Percentiles rank a stretch among this genome's conserved stretches.
These are phyloP conservation scores for Phoma sp. DNA, from an alignment of 2,329 filamentous ascomycete species.

Conservation along the genomic window DNA sequence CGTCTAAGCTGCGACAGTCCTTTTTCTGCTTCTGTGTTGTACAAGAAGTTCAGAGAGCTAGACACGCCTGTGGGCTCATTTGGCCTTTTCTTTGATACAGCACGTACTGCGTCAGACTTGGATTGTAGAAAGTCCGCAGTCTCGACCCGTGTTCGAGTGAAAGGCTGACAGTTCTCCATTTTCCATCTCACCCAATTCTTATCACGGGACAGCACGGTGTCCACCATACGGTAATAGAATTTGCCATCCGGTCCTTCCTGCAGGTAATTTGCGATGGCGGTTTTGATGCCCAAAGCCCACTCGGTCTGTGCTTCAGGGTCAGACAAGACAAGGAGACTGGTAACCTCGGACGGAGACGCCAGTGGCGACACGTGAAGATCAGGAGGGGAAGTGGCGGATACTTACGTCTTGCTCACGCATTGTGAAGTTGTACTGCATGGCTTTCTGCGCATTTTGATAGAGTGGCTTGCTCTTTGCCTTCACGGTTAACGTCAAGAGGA, in stretches of 20 bases:
- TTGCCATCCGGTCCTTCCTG: constrained; percentile 82
- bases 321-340: constrained; percentile 37
- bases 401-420: constrained; percentile 84
- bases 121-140: constrained; percentile 74
- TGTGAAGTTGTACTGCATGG: constrained; percentile 81
- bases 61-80: constrained; percentile 59
- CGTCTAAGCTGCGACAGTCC: constrained; percentile 76
- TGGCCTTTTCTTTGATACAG: constrained; percentile 72
- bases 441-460: constrained; percentile 78
- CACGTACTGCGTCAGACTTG: constrained; percentile 69
- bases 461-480: constrained; percentile 81
- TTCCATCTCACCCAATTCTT: constrained; percentile 99
- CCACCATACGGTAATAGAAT: constrained; percentile 95
- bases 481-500: constrained; percentile 86
- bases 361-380: constrained; percentile 25
- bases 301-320: constrained; percentile 65
- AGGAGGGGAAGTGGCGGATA: constrained; percentile 31
- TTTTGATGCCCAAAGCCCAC: constrained; percentile 84
- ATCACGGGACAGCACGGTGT: constrained; percentile 92
- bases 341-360: constrained; percentile 28
- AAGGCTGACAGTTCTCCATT: constrained; percentile 87
- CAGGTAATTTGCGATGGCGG: constrained; percentile 81
- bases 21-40: constrained; percentile 66
- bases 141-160: constrained; percentile 77
- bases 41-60: constrained; percentile 68